phyloP scores from a whole-genome alignment of 2,329 filamentous ascomycete species.

The Aspergillus caelatus region DNA sequence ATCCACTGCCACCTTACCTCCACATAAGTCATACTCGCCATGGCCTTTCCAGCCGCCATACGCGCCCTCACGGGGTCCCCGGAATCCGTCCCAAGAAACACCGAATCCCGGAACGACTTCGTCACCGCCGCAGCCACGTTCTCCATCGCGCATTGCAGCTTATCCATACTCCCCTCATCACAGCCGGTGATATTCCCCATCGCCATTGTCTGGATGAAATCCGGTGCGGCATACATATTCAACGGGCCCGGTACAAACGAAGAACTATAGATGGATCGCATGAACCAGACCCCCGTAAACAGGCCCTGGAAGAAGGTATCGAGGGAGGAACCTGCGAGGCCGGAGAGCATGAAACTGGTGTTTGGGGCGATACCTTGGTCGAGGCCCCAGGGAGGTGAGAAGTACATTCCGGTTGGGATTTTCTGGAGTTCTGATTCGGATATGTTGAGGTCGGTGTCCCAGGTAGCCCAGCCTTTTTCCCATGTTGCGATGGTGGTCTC shows the following conservation, averaged over 20 bases:
- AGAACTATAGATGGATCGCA: not conserved
- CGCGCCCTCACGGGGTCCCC: not conserved
- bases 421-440: not conserved
- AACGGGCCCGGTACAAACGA: not conserved
- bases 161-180: not conserved
- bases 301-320: not conserved
- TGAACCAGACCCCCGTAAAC: not conserved
- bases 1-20: slow-evolving; percentile 20
- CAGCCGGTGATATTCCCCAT: not conserved
- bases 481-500: not conserved
- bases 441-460: not conserved
- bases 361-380: not conserved
- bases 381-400: not conserved
- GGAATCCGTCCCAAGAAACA: not conserved
- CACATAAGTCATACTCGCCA: slow-evolving; percentile 3
- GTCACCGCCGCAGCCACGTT: slow-evolving; percentile 16
- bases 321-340: not conserved
- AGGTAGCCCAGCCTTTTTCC: not conserved
- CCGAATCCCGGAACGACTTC: slow-evolving; percentile 13
- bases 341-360: not conserved
- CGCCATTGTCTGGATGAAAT: not conserved
- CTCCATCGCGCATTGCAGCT: slow-evolving; percentile 12
- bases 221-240: not conserved
- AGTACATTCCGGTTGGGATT: not conserved
- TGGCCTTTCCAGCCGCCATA: not conserved